Percentiles rank a stretch among this genome's conserved stretches.
phyloP scores from a whole-genome alignment of 495 filamentous ascomycete species.

The Penicillium flavigenum region DNA sequence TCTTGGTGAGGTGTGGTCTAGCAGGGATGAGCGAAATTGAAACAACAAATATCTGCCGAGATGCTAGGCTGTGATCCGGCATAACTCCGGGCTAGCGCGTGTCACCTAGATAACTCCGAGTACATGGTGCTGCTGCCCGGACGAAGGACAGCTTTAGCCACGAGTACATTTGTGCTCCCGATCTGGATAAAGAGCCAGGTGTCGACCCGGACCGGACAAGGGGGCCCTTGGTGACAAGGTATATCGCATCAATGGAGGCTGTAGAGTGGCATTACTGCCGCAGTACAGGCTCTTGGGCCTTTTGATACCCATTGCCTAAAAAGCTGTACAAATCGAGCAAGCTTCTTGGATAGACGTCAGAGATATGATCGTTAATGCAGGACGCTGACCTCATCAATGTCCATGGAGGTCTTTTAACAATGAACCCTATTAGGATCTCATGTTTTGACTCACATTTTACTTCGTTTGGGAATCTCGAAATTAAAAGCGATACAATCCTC shows the following conservation, averaged over 20 bases:
- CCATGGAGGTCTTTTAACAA: background rate
- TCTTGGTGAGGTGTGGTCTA: background rate
- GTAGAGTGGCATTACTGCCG: background rate
- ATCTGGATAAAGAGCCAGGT: background rate
- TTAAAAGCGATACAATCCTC: background rate
- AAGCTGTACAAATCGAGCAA: conserved; percentile 1
- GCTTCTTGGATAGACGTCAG: conserved; percentile 9
- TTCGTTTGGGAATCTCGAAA: background rate
- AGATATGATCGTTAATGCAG: background rate
- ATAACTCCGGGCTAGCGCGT: background rate
- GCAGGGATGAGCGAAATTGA: background rate
- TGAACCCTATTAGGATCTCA: background rate
- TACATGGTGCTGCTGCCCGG: background rate
- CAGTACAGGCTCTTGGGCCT: background rate
- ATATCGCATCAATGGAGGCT: background rate
- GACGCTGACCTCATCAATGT: background rate
- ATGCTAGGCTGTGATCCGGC: background rate
- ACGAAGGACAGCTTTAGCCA: background rate
- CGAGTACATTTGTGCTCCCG: background rate
- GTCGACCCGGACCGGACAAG: background rate
- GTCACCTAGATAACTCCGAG: background rate
- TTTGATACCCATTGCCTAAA: background rate
- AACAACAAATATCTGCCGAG: background rate
- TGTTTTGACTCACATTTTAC: background rate
- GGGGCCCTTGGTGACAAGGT: background rate